Conservation (phyloP, 148 eudicot species). For the Fagopyrum tataricum region DNA sequence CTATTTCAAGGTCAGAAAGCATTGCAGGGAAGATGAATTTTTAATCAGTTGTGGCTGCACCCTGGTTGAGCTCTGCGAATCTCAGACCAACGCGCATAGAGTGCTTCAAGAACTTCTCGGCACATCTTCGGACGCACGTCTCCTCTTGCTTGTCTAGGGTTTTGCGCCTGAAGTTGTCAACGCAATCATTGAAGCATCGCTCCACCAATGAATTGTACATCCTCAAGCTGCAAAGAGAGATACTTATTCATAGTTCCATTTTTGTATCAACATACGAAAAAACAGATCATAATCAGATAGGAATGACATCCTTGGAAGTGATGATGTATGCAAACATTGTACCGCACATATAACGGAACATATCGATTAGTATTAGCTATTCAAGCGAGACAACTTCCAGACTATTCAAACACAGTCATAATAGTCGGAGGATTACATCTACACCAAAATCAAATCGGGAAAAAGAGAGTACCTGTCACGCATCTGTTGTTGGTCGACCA, state of each 20-base stretch:
- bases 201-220: conserved; percentile 43
- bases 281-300: background rate
- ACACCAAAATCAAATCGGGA: background rate
- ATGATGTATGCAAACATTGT: too few species aligned
- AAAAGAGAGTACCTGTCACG: background rate
- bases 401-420: background rate
- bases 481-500: conserved; percentile 49
- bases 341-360: too few species aligned
- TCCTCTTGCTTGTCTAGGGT: conserved; percentile 43
- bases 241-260: background rate
- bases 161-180: conserved; percentile 36
- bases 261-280: background rate
- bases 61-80: conserved; percentile 45
- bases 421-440: background rate
- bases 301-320: background rate
- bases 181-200: conserved; percentile 40
- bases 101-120: conserved; percentile 43
- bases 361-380: too few species aligned
- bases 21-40: too few species aligned
- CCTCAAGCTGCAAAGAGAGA: conserved; percentile 26
- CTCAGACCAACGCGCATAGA: conserved; percentile 43
- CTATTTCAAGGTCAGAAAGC: too few species aligned
- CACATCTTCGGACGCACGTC: conserved; percentile 34
- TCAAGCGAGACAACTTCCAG: too few species aligned
- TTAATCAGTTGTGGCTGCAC: conserved; percentile 34